Base-by-base conservation (phyloP, 2,329 filamentous ascomycete genomes). In the Fusarium sp. region DNA sequence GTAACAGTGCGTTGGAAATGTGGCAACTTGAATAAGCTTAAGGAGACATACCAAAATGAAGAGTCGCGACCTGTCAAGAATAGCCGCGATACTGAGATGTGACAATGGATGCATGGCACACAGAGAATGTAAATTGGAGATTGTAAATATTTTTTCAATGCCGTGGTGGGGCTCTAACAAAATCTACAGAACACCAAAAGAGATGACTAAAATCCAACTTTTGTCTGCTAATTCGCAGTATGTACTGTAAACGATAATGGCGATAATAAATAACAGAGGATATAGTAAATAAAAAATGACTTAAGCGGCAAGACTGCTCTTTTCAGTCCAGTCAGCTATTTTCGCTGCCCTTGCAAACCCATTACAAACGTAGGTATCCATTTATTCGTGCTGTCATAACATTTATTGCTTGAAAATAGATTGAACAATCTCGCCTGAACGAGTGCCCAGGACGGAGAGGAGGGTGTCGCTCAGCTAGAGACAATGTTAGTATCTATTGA, bases 341-440 rank as follows among this genome's bases (percentile, higher is more conserved):
- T 77, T 75, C 75, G 74, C 75, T 77, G 66, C 66, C 70, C 56
- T 54, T 69, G 61, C 54, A 65, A 67, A 65, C 70, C 67, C 50
- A 74, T 76, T 67, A 76, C 75, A 77, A 64, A 75, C 52, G 62
- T 60, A 69, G 42, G 63, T 72, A 69, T 42, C 66, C 56, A 67
- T 75, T 67, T 61, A 69, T 59, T 72, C 70, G 71, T 75, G 66
- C 69, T 67, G 62, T 72, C 70, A 58, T 74, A 43, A 63, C 42
- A 53, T 75, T 77, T 78, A 78, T 62, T 78, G 71, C 64, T 78
- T 74, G 81, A 96, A 96, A 69, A 96, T 91, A 40, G 91, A 92
- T 68, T 91, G 83, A 23, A 96, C 92, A 80, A 96, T 90, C 83
- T 96, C 93, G 32, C 93, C 93, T 38, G 93, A 92, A 61, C 94